phyloP scores from a whole-genome alignment of 2,329 filamentous ascomycete genomes.

The Coniochaeta hoffmannii region DNA sequence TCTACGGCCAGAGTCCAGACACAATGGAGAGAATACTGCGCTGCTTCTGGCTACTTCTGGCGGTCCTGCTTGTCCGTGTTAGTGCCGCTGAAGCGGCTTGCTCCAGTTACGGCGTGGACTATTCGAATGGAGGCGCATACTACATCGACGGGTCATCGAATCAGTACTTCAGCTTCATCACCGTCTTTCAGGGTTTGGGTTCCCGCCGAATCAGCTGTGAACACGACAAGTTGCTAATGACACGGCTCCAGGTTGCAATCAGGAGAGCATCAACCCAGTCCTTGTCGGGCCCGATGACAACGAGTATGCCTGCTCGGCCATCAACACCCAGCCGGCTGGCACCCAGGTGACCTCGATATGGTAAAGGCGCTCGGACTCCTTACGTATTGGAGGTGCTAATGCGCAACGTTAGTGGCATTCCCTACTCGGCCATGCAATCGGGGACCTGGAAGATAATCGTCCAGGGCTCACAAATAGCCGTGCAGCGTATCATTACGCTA shows the following conservation, averaged over 20 bases:
- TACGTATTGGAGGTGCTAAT: neutral
- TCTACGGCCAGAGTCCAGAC: neutral
- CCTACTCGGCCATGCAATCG: conserved; percentile 27
- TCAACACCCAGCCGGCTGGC: conserved; percentile 26
- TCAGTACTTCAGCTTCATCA: conserved; percentile 29
- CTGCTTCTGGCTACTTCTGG: conserved; percentile 13
- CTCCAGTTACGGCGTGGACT: conserved; percentile 29
- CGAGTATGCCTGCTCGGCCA: conserved; percentile 26
- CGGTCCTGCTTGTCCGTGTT: conserved; percentile 12
- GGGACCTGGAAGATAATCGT: conserved; percentile 29
- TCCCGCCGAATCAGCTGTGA: neutral
- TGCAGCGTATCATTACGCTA: conserved; percentile 26
- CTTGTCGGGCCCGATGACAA: conserved; percentile 23
- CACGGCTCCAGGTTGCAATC: conserved; percentile 20
- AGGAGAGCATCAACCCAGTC: conserved; percentile 26
- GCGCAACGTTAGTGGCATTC: conserved; percentile 20
- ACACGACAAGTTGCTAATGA: neutral
- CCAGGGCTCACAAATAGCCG: conserved; percentile 24
- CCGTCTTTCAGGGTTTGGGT: conserved; percentile 26
- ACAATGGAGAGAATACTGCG: conserved; percentile 14
- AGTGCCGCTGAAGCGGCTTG: conserved; percentile 18
- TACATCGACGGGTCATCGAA: conserved; percentile 29
- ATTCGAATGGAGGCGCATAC: conserved; percentile 28
- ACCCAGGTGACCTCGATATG: conserved; percentile 28
- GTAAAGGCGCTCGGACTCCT: conserved; percentile 14